phyloP scores from a whole-genome alignment of 1,284 basidiomycete genomes.

The Austropuccinia psidii region DNA sequence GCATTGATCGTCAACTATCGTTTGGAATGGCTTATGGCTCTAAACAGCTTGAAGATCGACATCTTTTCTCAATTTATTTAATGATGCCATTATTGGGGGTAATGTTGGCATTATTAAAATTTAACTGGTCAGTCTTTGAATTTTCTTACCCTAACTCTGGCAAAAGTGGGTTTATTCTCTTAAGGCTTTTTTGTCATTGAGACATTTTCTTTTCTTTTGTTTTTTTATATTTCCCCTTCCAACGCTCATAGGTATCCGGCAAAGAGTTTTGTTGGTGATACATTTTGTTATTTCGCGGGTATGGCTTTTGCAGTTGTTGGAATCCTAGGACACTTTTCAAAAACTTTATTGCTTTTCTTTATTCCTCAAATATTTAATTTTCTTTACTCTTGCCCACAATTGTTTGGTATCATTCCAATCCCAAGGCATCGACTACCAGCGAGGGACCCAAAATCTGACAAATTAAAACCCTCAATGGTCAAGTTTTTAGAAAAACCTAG shows the following conservation, averaged over 20 bases:
- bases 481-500: constrained; percentile 50
- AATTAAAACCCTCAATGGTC: constrained; percentile 65
- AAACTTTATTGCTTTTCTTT: constrained; percentile 93
- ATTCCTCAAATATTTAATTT: constrained; percentile 98
- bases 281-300: constrained; percentile 92
- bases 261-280: constrained; percentile 89
- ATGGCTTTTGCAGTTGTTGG: constrained; percentile 96
- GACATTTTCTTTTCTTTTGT: not conserved
- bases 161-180: not conserved
- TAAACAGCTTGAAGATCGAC: constrained; percentile 75
- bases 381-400: constrained; percentile 81
- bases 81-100: constrained; percentile 90
- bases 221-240: not conserved
- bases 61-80: constrained; percentile 90
- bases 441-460: constrained; percentile 60
- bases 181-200: not conserved
- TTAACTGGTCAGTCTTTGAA: constrained; percentile 69
- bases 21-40: constrained; percentile 58
- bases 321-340: constrained; percentile 93
- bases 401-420: constrained; percentile 87
- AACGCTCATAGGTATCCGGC: constrained; percentile 75
- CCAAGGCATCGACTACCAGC: constrained; percentile 86
- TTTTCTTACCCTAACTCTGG: not conserved
- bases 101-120: constrained; percentile 77
- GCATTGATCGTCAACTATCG: constrained; percentile 4